A percentile compares a stretch with the other conserved stretches of the same genome.
These are phyloP conservation scores for Sugiyamaella novakii DNA, from an alignment of 1,139 yeast genomes.

Conservation along the genomic window DNA sequence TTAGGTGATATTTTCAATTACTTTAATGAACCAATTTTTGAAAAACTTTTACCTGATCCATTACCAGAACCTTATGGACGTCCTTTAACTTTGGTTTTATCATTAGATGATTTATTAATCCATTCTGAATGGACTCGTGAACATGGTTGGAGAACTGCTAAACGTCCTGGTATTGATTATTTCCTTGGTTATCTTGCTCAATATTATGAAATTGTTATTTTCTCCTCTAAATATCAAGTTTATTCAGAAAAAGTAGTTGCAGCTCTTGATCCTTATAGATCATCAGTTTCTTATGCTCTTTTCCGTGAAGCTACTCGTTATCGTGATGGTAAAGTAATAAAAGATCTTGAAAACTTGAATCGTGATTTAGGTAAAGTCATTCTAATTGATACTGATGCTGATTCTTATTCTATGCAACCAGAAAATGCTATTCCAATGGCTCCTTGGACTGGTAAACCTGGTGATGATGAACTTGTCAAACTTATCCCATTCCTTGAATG, in stretches of 20 bases:
- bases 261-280: slow-evolving; percentile 91
- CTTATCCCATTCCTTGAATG: slow-evolving; percentile 93
- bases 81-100: slow-evolving; percentile 85
- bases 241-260: slow-evolving; percentile 82
- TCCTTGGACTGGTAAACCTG: slow-evolving; percentile 86
- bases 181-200: slow-evolving; percentile 92
- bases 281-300: slow-evolving; percentile 81
- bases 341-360: slow-evolving; percentile 82
- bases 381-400: slow-evolving; percentile 75
- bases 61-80: slow-evolving; percentile 92
- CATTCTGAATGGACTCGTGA: slow-evolving; percentile 92
- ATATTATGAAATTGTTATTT: slow-evolving; percentile 92
- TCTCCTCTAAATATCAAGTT: slow-evolving; percentile 82
- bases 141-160: slow-evolving; percentile 97
- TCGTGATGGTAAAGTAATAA: slow-evolving; percentile 75
- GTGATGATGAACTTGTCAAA: slow-evolving; percentile 70
- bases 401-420: slow-evolving; percentile 78
- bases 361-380: slow-evolving; percentile 85
- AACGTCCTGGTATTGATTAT: slow-evolving; percentile 98
- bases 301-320: slow-evolving; percentile 91
- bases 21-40: slow-evolving; percentile 92
- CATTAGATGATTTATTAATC: slow-evolving; percentile 84
- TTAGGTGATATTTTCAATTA: slow-evolving; percentile 74
- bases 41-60: slow-evolving; percentile 87
- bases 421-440: slow-evolving; percentile 84